These are phyloP conservation scores for Lathyrus tuberosus DNA, from an alignment of 306 rosid species.

Conservation along the genomic window DNA sequence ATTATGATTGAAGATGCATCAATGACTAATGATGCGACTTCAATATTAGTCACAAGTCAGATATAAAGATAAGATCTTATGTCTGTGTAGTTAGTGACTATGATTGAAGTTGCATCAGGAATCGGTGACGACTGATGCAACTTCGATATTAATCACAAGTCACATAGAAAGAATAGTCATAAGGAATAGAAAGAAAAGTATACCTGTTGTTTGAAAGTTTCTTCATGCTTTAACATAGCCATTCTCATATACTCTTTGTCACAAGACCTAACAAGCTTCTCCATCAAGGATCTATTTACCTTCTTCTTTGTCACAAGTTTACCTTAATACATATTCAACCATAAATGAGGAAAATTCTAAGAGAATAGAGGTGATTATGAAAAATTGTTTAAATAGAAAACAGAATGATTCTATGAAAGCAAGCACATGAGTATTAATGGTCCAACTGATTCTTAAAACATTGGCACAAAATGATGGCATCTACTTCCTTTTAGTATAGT, in stretches of 20 bases:
- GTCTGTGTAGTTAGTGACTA: too few species aligned
- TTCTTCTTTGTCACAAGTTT: slow-evolving; percentile 33
- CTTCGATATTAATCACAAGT: too few species aligned
- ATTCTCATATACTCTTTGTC: slow-evolving; percentile 86
- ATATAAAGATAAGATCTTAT: too few species aligned
- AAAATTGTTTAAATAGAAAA: slow-evolving; percentile 41
- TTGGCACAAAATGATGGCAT: slow-evolving; percentile 51
- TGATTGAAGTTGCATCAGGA: too few species aligned
- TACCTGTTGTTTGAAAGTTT: slow-evolving; percentile 92
- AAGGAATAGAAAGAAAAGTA: slow-evolving; percentile 24
- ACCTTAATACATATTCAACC: slow-evolving; percentile 44
- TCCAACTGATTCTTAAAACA: slow-evolving; percentile 42
- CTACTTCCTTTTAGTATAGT: slow-evolving; percentile 50
- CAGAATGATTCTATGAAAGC: slow-evolving; percentile 2
- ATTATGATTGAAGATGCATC: not conserved
- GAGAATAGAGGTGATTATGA: slow-evolving; percentile 36
- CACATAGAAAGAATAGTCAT: not conserved
- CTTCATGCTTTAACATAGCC: slow-evolving; percentile 93
- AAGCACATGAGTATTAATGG: slow-evolving; percentile 37
- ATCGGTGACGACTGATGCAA: too few species aligned
- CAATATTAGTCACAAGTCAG: too few species aligned
- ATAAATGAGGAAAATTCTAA: slow-evolving; percentile 43
- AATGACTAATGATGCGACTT: too few species aligned
- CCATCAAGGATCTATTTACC: slow-evolving; percentile 55
- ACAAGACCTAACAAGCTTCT: slow-evolving; percentile 61